Conservation (phyloP, 441 rosid species). For the Mallotus japonicus region DNA sequence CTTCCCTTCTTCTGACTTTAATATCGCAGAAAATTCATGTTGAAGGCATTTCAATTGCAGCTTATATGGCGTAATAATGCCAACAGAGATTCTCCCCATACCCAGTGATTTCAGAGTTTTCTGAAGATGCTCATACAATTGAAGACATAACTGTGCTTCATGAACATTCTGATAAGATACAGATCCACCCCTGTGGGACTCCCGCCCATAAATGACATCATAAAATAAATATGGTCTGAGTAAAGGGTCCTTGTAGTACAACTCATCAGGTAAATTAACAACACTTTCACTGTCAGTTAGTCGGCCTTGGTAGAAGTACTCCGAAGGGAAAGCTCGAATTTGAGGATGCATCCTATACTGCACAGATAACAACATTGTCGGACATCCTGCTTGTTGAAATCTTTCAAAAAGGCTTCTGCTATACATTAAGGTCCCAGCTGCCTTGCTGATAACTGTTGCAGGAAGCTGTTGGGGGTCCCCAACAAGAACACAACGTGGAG, state of each 20-base stretch:
- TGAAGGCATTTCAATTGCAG: constrained; percentile 96
- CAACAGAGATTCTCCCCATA: constrained; percentile 71
- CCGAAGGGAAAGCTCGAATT: constrained; percentile 92
- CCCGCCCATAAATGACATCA: constrained; percentile 90
- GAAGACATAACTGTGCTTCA: constrained; percentile 94
- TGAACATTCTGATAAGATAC: constrained; percentile 92
- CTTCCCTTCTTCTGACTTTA: constrained; percentile 87
- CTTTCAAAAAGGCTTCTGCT: constrained; percentile 99
- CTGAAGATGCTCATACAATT: constrained; percentile 88
- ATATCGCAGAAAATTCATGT: constrained; percentile 73
- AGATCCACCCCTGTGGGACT: constrained; percentile 95
- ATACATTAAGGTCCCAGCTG: constrained; percentile 91
- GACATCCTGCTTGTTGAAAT: constrained; percentile 97
- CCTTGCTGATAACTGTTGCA: constrained; percentile 97
- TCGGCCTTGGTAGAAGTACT: constrained; percentile 96
- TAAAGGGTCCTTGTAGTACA: constrained; percentile 80
- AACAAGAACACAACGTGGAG: constrained; percentile 98
- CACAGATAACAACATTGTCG: constrained; percentile 90
- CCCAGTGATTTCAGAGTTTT: constrained; percentile 68
- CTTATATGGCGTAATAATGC: constrained; percentile 96
- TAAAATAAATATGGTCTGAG: constrained; percentile 86
- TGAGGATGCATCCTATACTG: constrained; percentile 99
- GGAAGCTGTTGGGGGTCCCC: constrained; percentile 99
- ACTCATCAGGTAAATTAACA: constrained; percentile 70
- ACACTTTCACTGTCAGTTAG: constrained; percentile 94